A percentile compares a stretch with the other conserved stretches of the same genome.
Evolutionary conservation across 1,284 basidiomycete species (phyloP).

Genomic region (Kalmanozyma brasiliensis): DNA sequence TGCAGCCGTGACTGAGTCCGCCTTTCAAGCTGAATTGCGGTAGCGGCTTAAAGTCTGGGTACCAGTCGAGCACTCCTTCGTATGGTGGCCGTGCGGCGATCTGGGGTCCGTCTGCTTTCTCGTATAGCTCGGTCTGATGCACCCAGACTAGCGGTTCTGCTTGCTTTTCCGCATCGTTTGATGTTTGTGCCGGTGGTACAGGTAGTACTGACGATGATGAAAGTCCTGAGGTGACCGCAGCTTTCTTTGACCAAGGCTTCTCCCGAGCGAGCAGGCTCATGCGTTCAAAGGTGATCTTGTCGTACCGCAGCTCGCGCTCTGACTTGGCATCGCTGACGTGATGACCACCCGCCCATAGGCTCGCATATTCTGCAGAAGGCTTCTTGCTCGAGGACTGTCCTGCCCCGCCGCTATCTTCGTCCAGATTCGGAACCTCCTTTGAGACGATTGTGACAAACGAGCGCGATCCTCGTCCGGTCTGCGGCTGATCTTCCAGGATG

Average conservation of each 20-base stretch:
- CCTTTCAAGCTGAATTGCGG: slow-evolving; percentile 13
- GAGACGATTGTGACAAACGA: slow-evolving; percentile 37
- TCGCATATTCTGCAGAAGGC: slow-evolving; percentile 42
- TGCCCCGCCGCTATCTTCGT: neutral
- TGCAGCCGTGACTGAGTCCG: slow-evolving; percentile 35
- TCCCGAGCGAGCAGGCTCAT: slow-evolving; percentile 29
- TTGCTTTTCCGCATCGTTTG: neutral
- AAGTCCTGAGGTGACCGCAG: neutral
- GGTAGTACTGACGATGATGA: neutral
- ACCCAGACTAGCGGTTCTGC: slow-evolving; percentile 53
- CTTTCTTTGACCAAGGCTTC: slow-evolving; percentile 15
- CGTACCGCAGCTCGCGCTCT: slow-evolving; percentile 32
- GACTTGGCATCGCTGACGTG: slow-evolving; percentile 52
- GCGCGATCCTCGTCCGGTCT: neutral
- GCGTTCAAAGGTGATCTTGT: slow-evolving; percentile 42
- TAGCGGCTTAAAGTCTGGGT: slow-evolving; percentile 46
- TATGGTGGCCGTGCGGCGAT: slow-evolving; percentile 10
- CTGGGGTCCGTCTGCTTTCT: neutral
- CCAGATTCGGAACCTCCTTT: slow-evolving; percentile 31
- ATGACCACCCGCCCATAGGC: slow-evolving; percentile 48
- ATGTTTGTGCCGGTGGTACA: neutral
- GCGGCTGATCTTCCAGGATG: slow-evolving; percentile 33
- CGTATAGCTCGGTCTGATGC: slow-evolving; percentile 55
- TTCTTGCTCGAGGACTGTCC: neutral
- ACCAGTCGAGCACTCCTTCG: slow-evolving; percentile 50